A percentile compares a stretch with the other conserved stretches of the same genome.
Conservation (phyloP, 805 yeast species). For the Kazachstania viticola region DNA sequence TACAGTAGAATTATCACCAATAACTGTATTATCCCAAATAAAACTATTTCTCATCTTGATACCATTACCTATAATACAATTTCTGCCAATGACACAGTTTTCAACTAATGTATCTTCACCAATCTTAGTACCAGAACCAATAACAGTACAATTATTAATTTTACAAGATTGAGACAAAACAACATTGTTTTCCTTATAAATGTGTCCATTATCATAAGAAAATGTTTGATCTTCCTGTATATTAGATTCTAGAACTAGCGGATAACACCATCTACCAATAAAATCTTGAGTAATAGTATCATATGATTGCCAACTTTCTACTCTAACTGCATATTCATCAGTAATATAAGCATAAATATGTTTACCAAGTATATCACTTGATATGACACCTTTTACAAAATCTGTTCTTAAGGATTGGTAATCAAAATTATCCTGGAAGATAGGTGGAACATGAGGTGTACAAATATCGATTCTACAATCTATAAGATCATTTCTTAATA, state of each 20-base stretch:
- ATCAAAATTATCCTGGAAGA: constrained; percentile 93
- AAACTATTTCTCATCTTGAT: constrained; percentile 64
- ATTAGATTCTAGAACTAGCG: constrained; percentile 81
- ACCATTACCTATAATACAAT: constrained; percentile 73
- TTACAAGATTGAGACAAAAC: constrained; percentile 87
- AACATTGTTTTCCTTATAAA: constrained; percentile 83
- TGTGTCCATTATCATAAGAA: constrained; percentile 69
- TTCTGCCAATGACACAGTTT: constrained; percentile 73
- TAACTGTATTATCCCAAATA: constrained; percentile 73
- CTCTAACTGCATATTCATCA: constrained; percentile 83
- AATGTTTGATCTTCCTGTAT: constrained; percentile 60
- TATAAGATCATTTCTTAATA: constrained; percentile 80
- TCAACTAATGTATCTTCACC: constrained; percentile 62
- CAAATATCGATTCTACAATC: constrained; percentile 97
- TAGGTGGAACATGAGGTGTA: constrained; percentile 86
- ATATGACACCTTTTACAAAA: constrained; percentile 81
- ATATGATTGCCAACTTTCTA: constrained; percentile 90
- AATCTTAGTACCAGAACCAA: constrained; percentile 66
- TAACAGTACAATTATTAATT: constrained; percentile 67
- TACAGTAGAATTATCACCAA: constrained; percentile 53
- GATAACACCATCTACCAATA: constrained; percentile 85
- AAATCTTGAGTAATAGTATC: constrained; percentile 86
- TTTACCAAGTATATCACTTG: constrained; percentile 82
- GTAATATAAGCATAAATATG: constrained; percentile 82
- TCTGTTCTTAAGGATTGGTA: constrained; percentile 79